Evolutionary conservation across 2,329 filamentous ascomycete species (phyloP).

Genomic region (Trichophyton equinum): DNA sequence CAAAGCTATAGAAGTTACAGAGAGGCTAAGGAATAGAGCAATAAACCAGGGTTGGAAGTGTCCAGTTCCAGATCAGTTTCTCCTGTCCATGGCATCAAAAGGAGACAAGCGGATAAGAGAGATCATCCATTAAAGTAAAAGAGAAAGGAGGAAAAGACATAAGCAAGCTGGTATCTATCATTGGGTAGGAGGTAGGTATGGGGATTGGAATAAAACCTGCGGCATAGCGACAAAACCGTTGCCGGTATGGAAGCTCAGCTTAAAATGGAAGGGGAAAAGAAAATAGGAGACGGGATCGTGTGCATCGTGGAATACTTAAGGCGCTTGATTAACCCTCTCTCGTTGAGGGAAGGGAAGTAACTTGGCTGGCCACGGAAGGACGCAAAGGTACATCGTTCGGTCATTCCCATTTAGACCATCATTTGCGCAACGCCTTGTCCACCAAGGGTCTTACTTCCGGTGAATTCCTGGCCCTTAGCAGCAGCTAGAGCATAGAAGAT

Average conservation of each 20-base stretch:
- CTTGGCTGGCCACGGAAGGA: neutral
- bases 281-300: neutral
- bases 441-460: conserved; percentile 80
- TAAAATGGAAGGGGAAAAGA: neutral
- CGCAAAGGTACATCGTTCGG: neutral
- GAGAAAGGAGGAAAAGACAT: neutral
- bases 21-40: neutral
- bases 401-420: conserved; percentile 55
- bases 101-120: no score
- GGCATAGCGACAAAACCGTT: neutral
- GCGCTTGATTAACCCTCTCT: neutral
- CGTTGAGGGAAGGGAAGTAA: neutral
- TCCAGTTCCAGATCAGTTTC: neutral
- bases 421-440: conserved; percentile 91
- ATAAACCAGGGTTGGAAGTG: neutral
- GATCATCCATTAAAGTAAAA: neutral
- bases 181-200: conserved; percentile 1
- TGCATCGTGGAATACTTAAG: neutral
- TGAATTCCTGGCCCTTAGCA: conserved; percentile 35
- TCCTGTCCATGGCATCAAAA: neutral
- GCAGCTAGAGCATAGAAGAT: conserved; percentile 55
- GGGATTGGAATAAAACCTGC: neutral
- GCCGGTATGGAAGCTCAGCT: neutral
- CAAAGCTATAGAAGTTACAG: conserved; percentile 2
- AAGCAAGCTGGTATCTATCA: conserved; percentile 1